Base-by-base conservation (phyloP, 2,329 filamentous ascomycete genomes). In the Didymella keratinophila region DNA sequence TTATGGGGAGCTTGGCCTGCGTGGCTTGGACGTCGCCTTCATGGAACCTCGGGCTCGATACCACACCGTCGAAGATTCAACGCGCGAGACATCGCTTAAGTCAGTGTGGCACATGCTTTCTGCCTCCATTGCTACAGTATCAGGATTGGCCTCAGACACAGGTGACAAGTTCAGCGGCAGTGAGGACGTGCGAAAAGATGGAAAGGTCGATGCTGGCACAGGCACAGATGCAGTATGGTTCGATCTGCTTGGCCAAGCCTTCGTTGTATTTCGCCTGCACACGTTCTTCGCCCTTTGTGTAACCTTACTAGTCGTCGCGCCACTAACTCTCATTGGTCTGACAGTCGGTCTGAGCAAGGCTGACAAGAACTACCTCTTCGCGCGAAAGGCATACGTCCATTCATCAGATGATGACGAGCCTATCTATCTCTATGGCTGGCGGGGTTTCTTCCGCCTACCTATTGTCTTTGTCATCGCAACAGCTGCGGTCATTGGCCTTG, bases 21-120 rank as follows among this genome's bases (percentile, higher is more conserved):
- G 94, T 51, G 95, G 95, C 1, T 82, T 98, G 39, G 95, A 99
- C 74, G 85, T 98, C 58, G 93, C 95, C 7, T 99, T 98, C 77
- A 94, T 92, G 80, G 87, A 88, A 64, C 94, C 94, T 1, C 85
- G 95, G 51, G 86, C 92, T 20, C 83, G 91, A 56, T 99, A 99
- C 71, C 95, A 99, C 73, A 98, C 94, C 0, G 85, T 92, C 60
- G 87, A 97, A 71, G 95, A 99, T 73, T 92, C 96, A 72, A 83
- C 88, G 2, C 86, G 86, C 37, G 92, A 97, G 76, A 90, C 93
- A 0, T 90, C 87, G n/a, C 69, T 77, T 12, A 80, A 84, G 49
- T 87, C 86, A 3, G 78, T 98, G 20, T 98, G 93, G 93, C 93
- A 98, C 75, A 98, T 99, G 95, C 82, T 99, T 36, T 96, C 92